A percentile compares a stretch with the other conserved stretches of the same genome.
These are phyloP conservation scores for Calonectria naviculata DNA, from an alignment of 2,329 filamentous ascomycete species.

Conservation along the genomic window DNA sequence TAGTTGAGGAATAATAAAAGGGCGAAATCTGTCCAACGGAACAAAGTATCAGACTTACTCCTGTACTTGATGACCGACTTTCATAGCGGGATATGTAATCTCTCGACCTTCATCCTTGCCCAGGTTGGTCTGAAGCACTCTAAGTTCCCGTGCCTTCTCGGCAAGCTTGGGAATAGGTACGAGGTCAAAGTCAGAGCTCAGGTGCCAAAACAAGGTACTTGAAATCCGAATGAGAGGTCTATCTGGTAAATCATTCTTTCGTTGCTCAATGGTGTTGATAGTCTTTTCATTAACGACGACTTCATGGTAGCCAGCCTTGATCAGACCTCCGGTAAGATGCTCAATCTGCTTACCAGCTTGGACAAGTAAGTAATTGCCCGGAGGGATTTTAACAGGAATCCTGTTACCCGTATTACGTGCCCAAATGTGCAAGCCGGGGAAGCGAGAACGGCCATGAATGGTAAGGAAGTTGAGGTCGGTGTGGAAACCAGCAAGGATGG, in stretches of 20 bases:
- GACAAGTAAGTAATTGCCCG: constrained; percentile 68
- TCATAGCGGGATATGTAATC: constrained; percentile 61
- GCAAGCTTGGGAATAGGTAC: constrained; percentile 61
- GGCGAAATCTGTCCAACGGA: not conserved
- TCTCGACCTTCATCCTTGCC: constrained; percentile 66
- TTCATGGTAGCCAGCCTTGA: constrained; percentile 72
- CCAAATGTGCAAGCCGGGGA: constrained; percentile 72
- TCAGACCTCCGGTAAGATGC: constrained; percentile 68
- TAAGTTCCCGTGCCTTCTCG: constrained; percentile 55
- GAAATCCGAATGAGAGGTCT: constrained; percentile 67
- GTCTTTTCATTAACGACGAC: constrained; percentile 68
- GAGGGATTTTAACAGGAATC: constrained; percentile 69
- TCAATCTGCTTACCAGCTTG: constrained; percentile 73
- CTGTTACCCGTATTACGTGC: constrained; percentile 70
- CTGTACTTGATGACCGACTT: constrained; percentile 70
- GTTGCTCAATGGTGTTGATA: constrained; percentile 56
- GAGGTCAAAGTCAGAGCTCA: constrained; percentile 67
- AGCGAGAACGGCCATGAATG: constrained; percentile 72
- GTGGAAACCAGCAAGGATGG: constrained; percentile 72
- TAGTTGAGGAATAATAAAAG: constrained; percentile 6
- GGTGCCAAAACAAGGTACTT: constrained; percentile 71
- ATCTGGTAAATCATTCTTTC: constrained; percentile 55
- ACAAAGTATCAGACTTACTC: constrained; percentile 51
- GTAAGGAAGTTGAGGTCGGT: constrained; percentile 74
- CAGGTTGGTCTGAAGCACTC: constrained; percentile 58